Percentiles rank a stretch among this genome's conserved stretches.
Evolutionary conservation across 805 yeast genomes (phyloP).

Genomic region (Brettanomyces bruxellensis): DNA sequence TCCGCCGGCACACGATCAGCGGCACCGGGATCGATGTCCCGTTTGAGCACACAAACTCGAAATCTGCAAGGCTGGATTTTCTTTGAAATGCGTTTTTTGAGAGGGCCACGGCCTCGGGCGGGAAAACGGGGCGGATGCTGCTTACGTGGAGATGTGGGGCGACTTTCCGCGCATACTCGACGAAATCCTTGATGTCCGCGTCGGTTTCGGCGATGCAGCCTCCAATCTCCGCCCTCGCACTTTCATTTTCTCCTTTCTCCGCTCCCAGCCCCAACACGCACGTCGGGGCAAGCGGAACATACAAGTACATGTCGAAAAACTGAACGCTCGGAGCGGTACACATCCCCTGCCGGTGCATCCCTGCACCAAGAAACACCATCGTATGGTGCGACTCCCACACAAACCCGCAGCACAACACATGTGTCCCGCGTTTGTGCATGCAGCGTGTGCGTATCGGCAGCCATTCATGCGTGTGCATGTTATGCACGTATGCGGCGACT

Average conservation of each 20-base stretch:
- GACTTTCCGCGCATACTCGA: conserved; percentile 64
- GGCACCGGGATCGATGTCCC: conserved; percentile 65
- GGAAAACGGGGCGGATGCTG: conserved; percentile 60
- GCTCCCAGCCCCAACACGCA: conserved; percentile 26
- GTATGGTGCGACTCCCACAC: conserved; percentile 77
- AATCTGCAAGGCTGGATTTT: conserved; percentile 56
- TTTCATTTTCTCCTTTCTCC: conserved; percentile 5
- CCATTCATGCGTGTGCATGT: conserved; percentile 54
- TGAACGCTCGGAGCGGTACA: conserved; percentile 38
- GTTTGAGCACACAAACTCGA: conserved; percentile 61
- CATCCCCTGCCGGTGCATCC: conserved; percentile 29
- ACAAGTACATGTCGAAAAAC: conserved; percentile 36
- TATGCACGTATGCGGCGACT: conserved; percentile 37
- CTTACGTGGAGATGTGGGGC: conserved; percentile 64
- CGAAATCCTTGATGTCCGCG: conserved; percentile 28
- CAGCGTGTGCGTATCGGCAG: conserved; percentile 48
- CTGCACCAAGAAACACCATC: conserved; percentile 50
- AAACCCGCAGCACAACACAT: conserved; percentile 58
- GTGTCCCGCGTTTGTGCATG: conserved; percentile 43
- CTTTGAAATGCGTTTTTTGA: conserved; percentile 70
- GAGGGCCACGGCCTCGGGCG: conserved; percentile 68
- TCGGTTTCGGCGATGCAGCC: not conserved
- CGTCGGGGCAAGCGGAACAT: conserved; percentile 45
- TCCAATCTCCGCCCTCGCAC: not conserved
- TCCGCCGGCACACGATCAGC: conserved; percentile 46